Percentiles rank a stretch among this genome's conserved stretches.
Conservation (phyloP, 2,329 filamentous ascomycete genomes). For the Fusarium sp. region DNA sequence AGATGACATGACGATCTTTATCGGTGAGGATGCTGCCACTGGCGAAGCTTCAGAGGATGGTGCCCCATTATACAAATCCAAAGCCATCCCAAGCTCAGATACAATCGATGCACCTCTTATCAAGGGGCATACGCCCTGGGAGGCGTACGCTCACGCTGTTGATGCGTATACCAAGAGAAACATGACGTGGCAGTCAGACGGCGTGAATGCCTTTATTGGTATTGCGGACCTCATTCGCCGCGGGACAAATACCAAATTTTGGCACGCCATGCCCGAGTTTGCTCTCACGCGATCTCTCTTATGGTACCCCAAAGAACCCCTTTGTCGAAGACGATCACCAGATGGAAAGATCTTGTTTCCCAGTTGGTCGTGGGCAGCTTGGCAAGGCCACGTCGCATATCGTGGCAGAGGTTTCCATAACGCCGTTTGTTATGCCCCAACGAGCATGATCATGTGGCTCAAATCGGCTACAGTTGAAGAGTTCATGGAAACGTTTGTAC, state of each 20-base stretch:
- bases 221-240: slow-evolving; percentile 18
- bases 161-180: slow-evolving; percentile 18
- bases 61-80: slow-evolving; percentile 7
- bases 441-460: slow-evolving; percentile 4
- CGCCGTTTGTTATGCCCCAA: slow-evolving; percentile 1
- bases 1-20: not conserved
- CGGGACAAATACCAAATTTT: slow-evolving; percentile 26
- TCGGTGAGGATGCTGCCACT: slow-evolving; percentile 13
- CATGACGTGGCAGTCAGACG: slow-evolving; percentile 26
- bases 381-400: slow-evolving; percentile 18
- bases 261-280: slow-evolving; percentile 25
- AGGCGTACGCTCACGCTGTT: slow-evolving; percentile 14
- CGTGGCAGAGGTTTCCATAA: slow-evolving; percentile 20
- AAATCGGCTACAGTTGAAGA: not conserved
- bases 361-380: slow-evolving; percentile 26
- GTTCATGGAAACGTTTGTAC: not conserved
- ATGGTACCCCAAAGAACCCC: slow-evolving; percentile 11
- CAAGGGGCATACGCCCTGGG: slow-evolving; percentile 8
- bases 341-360: slow-evolving; percentile 11
- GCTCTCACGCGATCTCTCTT: slow-evolving; percentile 1
- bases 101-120: slow-evolving; percentile 8
- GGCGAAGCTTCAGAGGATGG: not conserved
- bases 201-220: slow-evolving; percentile 26
- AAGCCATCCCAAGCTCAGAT: slow-evolving; percentile 1
- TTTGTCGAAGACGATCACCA: not conserved